phyloP scores from a whole-genome alignment of 1,284 basidiomycete species.

The Singerocomus inundabilis region DNA sequence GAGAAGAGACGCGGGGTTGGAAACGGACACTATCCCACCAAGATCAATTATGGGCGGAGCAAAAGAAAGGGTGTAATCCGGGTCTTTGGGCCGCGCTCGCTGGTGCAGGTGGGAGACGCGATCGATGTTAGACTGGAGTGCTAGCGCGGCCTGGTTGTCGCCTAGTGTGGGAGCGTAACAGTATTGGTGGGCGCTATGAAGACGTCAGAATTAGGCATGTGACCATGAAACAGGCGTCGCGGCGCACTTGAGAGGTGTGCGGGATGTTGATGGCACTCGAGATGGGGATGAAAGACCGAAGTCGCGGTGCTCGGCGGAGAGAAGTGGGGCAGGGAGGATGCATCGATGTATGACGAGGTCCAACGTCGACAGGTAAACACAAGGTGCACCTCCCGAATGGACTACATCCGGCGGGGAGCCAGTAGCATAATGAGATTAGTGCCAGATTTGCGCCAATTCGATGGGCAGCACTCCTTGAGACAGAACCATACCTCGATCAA shows the following conservation, averaged over 20 bases:
- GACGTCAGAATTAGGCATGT: conserved; percentile 6
- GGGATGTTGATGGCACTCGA: not conserved
- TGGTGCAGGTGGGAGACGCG: not conserved
- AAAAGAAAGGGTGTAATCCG: not conserved
- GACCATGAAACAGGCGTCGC: conserved; percentile 11
- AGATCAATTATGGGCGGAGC: not conserved
- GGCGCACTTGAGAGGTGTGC: conserved; percentile 20
- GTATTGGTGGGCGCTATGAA: conserved; percentile 15
- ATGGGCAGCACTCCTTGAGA: conserved; percentile 1
- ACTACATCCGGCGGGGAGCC: no score
- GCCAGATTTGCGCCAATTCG: conserved; percentile 16
- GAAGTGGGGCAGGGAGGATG: not conserved
- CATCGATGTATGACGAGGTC: not conserved
- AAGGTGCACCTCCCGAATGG: not conserved
- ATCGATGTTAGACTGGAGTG: conserved; percentile 6
- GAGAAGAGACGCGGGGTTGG: not conserved
- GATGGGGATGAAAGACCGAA: conserved; percentile 2
- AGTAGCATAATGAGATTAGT: not conserved
- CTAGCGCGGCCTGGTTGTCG: conserved; percentile 1
- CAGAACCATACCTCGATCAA: conserved; percentile 1
- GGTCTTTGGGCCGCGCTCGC: not conserved
- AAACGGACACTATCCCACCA: not conserved
- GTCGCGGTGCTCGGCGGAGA: conserved; percentile 5
- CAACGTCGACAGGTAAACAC: not conserved
- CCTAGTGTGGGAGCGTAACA: conserved; percentile 4